Conservation (phyloP, 345 rosid genomes). For the Eucalyptus pauciflora region DNA sequence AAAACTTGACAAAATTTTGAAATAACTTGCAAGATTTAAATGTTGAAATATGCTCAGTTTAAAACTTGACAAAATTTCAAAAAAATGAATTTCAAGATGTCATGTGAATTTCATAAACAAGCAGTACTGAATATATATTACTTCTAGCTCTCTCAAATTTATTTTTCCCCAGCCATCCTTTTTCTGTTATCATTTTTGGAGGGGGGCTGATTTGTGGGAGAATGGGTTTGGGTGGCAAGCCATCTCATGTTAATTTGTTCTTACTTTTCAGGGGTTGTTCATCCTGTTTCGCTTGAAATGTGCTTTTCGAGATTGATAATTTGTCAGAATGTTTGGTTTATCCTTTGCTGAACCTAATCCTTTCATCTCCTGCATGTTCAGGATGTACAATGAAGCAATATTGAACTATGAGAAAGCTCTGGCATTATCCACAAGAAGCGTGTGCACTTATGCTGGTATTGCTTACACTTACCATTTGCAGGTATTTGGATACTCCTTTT, state of each 20-base stretch:
- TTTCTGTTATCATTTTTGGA: neutral
- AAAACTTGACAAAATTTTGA: neutral
- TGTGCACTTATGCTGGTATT: slow-evolving; percentile 92
- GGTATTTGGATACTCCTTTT: slow-evolving; percentile 25
- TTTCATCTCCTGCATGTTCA: slow-evolving; percentile 9
- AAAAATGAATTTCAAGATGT: neutral
- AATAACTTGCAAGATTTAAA: neutral
- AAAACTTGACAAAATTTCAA: neutral
- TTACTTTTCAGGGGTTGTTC: neutral
- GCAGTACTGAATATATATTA: neutral
- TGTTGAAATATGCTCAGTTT: neutral
- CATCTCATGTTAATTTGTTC: neutral
- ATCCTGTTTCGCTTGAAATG: neutral
- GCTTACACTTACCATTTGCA: slow-evolving; percentile 94
- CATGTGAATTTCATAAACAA: neutral
- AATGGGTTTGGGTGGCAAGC: neutral
- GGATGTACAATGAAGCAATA: slow-evolving; percentile 67
- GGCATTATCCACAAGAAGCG: slow-evolving; percentile 62
- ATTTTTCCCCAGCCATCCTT: neutral
- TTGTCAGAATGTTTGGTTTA: neutral
- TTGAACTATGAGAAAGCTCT: slow-evolving; percentile 78
- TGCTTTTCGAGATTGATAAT: neutral
- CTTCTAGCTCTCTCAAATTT: neutral
- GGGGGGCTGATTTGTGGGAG: neutral
- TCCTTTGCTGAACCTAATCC: neutral